Conservation (phyloP, 768 basidiomycete species). For the Clathrus columnatus region DNA sequence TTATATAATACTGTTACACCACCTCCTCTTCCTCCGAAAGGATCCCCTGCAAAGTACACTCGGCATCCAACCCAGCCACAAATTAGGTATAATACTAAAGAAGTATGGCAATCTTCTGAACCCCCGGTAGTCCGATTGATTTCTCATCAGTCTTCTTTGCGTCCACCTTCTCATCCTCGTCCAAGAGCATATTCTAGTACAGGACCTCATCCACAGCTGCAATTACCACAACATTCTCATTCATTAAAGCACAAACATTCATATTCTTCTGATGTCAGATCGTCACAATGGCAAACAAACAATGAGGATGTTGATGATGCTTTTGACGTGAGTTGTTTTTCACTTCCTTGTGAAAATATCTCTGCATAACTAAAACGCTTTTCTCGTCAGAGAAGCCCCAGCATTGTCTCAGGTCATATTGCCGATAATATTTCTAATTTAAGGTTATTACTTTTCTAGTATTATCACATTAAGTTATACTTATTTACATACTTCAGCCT, state of each 20-base stretch:
- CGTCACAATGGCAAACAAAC: background rate
- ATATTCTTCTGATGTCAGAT: background rate
- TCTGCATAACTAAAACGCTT: background rate
- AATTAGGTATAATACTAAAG: background rate
- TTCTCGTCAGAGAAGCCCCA: constrained; percentile 5
- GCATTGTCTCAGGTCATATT: background rate
- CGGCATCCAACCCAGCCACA: background rate
- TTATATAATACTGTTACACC: constrained; percentile 12
- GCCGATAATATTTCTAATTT: constrained; percentile 7
- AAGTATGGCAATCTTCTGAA: constrained; percentile 19
- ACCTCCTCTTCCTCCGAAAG: constrained; percentile 24
- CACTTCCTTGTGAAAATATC: background rate
- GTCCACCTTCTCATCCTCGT: constrained; percentile 3
- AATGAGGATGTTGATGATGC: background rate
- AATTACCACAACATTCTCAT: constrained; percentile 9
- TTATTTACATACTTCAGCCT: constrained; percentile 15
- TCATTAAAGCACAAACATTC: constrained; percentile 8
- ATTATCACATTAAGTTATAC: background rate
- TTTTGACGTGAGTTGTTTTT: constrained; percentile 1
- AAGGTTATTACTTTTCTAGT: constrained; percentile 4
- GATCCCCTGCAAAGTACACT: constrained; percentile 31
- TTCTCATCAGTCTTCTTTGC: constrained; percentile 17
- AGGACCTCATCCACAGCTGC: constrained; percentile 10
- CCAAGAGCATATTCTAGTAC: constrained; percentile 20
- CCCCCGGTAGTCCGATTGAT: constrained; percentile 20